Evolutionary conservation across 2,329 filamentous ascomycete species (phyloP).

Genomic region (Fusarium pseudoanthophilum): DNA sequence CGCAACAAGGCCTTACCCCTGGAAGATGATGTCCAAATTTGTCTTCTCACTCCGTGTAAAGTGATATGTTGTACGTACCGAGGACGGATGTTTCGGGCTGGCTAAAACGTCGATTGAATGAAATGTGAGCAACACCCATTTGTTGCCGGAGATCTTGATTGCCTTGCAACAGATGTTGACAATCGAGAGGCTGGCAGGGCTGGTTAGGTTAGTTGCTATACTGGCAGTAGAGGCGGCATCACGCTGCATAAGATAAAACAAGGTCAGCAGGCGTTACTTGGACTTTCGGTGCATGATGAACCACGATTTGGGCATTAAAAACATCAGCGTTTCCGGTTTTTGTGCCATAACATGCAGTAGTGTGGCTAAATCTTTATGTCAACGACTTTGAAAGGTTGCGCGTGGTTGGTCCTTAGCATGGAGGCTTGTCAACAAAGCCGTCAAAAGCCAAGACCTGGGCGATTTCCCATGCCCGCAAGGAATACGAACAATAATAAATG

Average conservation of each 20-base stretch:
- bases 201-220: neutral
- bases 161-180: constrained; percentile 1
- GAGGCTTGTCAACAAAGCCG: neutral
- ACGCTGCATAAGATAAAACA: constrained; percentile 9
- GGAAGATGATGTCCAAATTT: constrained; percentile 22
- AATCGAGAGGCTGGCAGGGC: neutral
- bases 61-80: neutral
- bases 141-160: constrained; percentile 10
- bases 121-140: constrained; percentile 10
- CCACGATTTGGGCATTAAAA: constrained; percentile 6
- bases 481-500: neutral
- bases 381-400: constrained; percentile 16
- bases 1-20: constrained; percentile 13
- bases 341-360: constrained; percentile 19
- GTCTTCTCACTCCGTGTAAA: constrained; percentile 1
- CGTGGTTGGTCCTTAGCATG: constrained; percentile 9
- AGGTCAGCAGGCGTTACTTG: constrained; percentile 8
- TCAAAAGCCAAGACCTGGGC: constrained; percentile 25
- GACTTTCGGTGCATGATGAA: constrained; percentile 20
- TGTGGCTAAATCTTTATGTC: constrained; percentile 19
- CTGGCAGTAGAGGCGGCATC: neutral
- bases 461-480: neutral
- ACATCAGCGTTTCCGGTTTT: constrained; percentile 25
- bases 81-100: constrained; percentile 29
- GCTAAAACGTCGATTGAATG: constrained; percentile 1